Evolutionary conservation across 1,284 basidiomycete species (phyloP).

Genomic region (Irpex rosettiformis): DNA sequence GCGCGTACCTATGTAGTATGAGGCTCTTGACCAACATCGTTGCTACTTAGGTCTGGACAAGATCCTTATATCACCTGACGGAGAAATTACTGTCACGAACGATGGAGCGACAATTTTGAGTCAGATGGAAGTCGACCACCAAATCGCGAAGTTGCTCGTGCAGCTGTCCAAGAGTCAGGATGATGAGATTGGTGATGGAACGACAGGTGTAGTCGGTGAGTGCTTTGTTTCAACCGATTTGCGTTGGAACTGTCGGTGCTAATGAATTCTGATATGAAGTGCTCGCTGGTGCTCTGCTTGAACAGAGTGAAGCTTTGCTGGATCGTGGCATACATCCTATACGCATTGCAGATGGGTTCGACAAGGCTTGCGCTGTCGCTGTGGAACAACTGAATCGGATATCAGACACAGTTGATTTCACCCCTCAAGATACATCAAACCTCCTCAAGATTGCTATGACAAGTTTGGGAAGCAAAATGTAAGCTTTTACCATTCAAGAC

Average conservation of each 20-base stretch:
- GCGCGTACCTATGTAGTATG: slow-evolving; percentile 13
- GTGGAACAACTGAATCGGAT: slow-evolving; percentile 89
- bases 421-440: slow-evolving; percentile 79
- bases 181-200: slow-evolving; percentile 99
- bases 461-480: slow-evolving; percentile 97
- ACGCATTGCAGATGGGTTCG: slow-evolving; percentile 97
- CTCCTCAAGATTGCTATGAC: slow-evolving; percentile 95
- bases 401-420: slow-evolving; percentile 89
- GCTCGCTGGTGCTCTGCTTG: slow-evolving; percentile 92
- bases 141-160: slow-evolving; percentile 96
- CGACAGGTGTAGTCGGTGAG: slow-evolving; percentile 97
- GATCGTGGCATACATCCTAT: slow-evolving; percentile 98
- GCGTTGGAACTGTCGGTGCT: neutral
- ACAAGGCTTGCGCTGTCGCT: slow-evolving; percentile 89
- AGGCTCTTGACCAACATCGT: neutral
- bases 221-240: slow-evolving; percentile 20
- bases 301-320: slow-evolving; percentile 87
- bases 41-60: slow-evolving; percentile 83
- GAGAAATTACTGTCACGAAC: slow-evolving; percentile 98
- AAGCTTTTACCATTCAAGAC: slow-evolving; percentile 21
- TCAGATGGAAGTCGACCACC: slow-evolving; percentile 98
- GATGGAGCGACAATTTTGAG: slow-evolving; percentile 96
- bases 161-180: slow-evolving; percentile 98
- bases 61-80: slow-evolving; percentile 97
- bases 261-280: slow-evolving; percentile 52